Conservation (phyloP, 805 yeast species). For the Candida lessepsii region DNA sequence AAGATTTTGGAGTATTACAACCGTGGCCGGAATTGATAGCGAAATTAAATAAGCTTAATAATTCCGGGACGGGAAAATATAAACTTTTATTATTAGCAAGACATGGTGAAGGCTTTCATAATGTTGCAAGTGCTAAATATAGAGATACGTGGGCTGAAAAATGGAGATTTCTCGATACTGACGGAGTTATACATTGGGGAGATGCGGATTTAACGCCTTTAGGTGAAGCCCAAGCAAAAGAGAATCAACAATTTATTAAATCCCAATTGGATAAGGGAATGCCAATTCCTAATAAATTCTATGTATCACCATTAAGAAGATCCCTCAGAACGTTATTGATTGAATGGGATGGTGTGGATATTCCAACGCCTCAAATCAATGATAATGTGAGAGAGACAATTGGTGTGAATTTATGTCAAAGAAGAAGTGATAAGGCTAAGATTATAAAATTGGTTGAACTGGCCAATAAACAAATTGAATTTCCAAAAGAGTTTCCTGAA, state of each 20-base stretch:
- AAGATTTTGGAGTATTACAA: constrained; percentile 44
- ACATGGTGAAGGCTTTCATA: constrained; percentile 73
- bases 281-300: constrained; percentile 57
- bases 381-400: constrained; percentile 59
- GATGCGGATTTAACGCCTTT: constrained; percentile 57
- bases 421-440: constrained; percentile 43
- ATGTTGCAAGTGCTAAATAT: constrained; percentile 51
- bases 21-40: constrained; percentile 39
- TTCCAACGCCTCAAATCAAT: constrained; percentile 31
- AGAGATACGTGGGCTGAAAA: constrained; percentile 57
- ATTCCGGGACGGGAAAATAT: constrained; percentile 20
- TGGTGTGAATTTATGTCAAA: constrained; percentile 61
- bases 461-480: constrained; percentile 35
- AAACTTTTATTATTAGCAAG: constrained; percentile 56
- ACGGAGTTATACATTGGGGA: constrained; percentile 56
- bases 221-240: constrained; percentile 57
- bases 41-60: constrained; percentile 35
- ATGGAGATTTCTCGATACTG: constrained; percentile 53
- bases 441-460: constrained; percentile 39
- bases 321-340: constrained; percentile 52
- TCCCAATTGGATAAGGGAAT: constrained; percentile 44
- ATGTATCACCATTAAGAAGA: constrained; percentile 63
- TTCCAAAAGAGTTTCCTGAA: constrained; percentile 46
- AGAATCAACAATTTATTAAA: constrained; percentile 42
- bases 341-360: constrained; percentile 48